phyloP scores from a whole-genome alignment of 257 asterid species.

The Petrea volubilis region DNA sequence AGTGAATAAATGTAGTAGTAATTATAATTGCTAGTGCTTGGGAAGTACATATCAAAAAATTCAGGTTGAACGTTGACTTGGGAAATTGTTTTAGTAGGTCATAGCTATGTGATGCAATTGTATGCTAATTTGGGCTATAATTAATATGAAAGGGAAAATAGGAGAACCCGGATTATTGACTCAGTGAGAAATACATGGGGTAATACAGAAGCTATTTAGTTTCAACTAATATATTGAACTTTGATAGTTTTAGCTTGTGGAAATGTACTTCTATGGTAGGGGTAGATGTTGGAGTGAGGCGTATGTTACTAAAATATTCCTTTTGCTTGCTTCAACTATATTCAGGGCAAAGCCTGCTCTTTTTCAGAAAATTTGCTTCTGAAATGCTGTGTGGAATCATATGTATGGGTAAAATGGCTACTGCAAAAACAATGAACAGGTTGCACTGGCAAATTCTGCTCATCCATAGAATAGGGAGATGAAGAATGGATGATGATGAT shows the following conservation, averaged over 20 bases:
- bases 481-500: background rate
- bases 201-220: background rate
- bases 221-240: background rate
- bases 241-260: background rate
- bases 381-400: slow-evolving; percentile 3
- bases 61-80: background rate
- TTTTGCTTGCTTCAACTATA: background rate
- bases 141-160: background rate
- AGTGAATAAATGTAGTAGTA: background rate
- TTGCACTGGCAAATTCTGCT: background rate
- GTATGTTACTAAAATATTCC: background rate
- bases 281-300: background rate
- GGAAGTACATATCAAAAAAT: background rate
- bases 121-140: background rate
- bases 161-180: background rate
- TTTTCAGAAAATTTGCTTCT: background rate
- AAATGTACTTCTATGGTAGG: background rate
- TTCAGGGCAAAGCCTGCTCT: background rate
- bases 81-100: background rate
- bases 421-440: background rate
- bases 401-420: background rate
- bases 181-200: background rate
- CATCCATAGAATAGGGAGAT: background rate
- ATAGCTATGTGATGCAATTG: background rate
- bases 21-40: background rate